phyloP scores from a whole-genome alignment of 306 rosid species.

The Biancaea sappan region DNA sequence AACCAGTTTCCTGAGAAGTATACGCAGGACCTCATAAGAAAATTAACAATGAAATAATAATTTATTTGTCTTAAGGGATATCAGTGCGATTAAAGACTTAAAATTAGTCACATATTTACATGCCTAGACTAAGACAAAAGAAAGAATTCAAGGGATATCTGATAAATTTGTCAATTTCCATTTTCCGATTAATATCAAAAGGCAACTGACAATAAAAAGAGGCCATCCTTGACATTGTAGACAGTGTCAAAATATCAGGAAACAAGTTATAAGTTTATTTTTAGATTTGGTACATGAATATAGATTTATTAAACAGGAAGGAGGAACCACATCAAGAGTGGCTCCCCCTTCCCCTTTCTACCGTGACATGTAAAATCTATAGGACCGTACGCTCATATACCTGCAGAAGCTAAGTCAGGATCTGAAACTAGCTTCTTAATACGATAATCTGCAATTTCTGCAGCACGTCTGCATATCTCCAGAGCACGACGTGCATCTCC shows the following conservation, averaged over 20 bases:
- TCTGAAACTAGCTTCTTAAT: constrained; percentile 51
- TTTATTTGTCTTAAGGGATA: not conserved
- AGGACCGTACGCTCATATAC: constrained; percentile 42
- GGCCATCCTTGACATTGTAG: constrained; percentile 5
- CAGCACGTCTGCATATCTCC: constrained; percentile 94
- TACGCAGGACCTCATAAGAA: not conserved
- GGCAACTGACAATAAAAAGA: constrained; percentile 1
- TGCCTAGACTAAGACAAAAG: constrained; percentile 8
- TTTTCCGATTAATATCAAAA: not conserved
- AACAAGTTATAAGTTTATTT: not conserved
- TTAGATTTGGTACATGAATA: not conserved
- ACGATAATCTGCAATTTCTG: constrained; percentile 85
- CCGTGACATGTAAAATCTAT: constrained; percentile 3
- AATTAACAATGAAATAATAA: not conserved
- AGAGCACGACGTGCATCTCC: constrained; percentile 98
- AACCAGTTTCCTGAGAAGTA: not conserved
- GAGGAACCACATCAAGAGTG: not conserved
- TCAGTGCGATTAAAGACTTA: constrained; percentile 1
- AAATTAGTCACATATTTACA: no score
- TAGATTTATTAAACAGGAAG: constrained; percentile 20
- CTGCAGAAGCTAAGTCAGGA: constrained; percentile 46
- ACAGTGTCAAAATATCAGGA: not conserved
- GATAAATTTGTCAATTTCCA: not conserved
- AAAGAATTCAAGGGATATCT: constrained; percentile 15
- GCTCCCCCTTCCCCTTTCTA: not conserved